A percentile compares a stretch with the other conserved stretches of the same genome.
phyloP scores from a whole-genome alignment of 306 rosid genomes.

The Acacia acuminata region DNA sequence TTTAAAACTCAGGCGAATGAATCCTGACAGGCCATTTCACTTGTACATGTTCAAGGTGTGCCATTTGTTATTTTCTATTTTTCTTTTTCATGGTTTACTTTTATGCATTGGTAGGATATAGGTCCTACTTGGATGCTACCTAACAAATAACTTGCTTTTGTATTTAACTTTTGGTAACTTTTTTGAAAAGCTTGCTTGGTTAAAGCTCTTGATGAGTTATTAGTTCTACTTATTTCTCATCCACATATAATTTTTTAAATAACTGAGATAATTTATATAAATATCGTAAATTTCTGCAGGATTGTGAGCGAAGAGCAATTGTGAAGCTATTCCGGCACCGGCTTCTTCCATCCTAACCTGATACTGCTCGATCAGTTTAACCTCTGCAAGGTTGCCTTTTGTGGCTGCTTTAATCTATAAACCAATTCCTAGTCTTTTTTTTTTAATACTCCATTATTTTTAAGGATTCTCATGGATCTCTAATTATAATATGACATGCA shows the following conservation, averaged over 20 bases:
- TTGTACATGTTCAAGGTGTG: slow-evolving; percentile 87
- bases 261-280: slow-evolving; percentile 3
- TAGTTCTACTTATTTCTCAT: neutral
- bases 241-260: neutral
- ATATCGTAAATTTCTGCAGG: slow-evolving; percentile 50
- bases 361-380: slow-evolving; percentile 39
- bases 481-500: neutral
- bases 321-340: slow-evolving; percentile 83
- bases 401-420: slow-evolving; percentile 6
- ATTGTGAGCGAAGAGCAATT: slow-evolving; percentile 90
- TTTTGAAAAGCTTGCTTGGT: neutral
- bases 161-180: neutral
- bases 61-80: neutral
- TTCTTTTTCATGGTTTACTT: neutral
- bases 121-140: slow-evolving; percentile 23
- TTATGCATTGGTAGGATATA: neutral
- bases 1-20: slow-evolving; percentile 82
- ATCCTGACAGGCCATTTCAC: slow-evolving; percentile 65
- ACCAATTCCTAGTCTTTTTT: neutral
- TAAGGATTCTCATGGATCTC: neutral
- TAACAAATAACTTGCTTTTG: neutral
- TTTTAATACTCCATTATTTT: neutral
- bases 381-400: slow-evolving; percentile 29
- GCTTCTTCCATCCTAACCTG: slow-evolving; percentile 49
- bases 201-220: neutral